Percentiles rank a stretch among this genome's conserved stretches.
Conservation (phyloP, 2,329 filamentous ascomycete genomes). For the Whalleya microplaca region DNA sequence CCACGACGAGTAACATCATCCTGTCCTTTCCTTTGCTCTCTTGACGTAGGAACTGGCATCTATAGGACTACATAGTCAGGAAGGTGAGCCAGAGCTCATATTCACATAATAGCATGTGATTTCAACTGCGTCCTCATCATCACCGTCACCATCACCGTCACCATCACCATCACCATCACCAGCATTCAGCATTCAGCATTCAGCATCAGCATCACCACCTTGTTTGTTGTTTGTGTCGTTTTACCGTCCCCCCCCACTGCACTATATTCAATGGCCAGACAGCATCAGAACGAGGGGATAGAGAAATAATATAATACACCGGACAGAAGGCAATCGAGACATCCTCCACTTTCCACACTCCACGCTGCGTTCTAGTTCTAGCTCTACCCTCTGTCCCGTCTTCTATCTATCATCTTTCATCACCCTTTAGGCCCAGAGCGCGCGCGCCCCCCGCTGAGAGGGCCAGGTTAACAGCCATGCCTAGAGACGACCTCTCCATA, state of each 20-base stretch:
- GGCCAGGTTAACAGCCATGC: conserved; percentile 65
- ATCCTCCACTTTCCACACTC: no score
- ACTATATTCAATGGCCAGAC: not conserved
- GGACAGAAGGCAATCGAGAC: no score
- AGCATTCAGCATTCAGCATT: no score
- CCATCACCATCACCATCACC: conserved; percentile 5
- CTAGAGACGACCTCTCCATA: conserved; percentile 74
- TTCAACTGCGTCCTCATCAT: conserved; percentile 3
- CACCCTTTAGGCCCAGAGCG: conserved; percentile 20
- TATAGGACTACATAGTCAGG: conserved; percentile 24
- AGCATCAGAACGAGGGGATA: conserved; percentile 50
- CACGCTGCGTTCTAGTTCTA: conserved; percentile 11
- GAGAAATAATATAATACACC: conserved; percentile 41
- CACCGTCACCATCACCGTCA: conserved; percentile 5
- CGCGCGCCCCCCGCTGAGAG: conserved; percentile 33
- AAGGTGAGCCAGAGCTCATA: conserved; percentile 38
- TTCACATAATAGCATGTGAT: conserved; percentile 27
- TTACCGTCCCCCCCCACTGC: not conserved
- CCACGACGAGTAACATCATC: not conserved
- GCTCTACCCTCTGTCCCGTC: not conserved
- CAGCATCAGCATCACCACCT: not conserved
- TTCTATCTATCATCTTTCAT: no score
- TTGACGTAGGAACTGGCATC: conserved; percentile 6
- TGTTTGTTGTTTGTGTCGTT: not conserved
- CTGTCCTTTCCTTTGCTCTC: no score